phyloP scores from a whole-genome alignment of 257 asterid species.

The Ophiorrhiza pumila region DNA sequence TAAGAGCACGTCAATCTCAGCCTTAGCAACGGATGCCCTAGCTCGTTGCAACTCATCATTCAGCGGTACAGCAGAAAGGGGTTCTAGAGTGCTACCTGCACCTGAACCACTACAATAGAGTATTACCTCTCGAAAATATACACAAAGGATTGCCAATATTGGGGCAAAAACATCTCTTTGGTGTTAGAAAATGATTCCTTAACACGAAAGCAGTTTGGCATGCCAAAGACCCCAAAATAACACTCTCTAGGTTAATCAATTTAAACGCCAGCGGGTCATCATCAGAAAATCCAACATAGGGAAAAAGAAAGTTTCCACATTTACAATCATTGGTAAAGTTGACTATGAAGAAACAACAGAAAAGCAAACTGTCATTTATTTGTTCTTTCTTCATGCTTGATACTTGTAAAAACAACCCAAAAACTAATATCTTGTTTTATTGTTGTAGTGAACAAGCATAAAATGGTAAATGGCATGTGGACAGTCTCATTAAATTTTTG shows the following conservation, averaged over 20 bases:
- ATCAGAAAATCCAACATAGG: background rate
- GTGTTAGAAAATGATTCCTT: background rate
- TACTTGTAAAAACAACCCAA: background rate
- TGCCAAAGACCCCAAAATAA: background rate
- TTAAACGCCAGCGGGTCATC: background rate
- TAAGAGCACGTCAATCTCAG: slow-evolving; percentile 80
- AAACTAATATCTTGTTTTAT: no score
- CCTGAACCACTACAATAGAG: slow-evolving; percentile 75
- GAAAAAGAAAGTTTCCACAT: background rate
- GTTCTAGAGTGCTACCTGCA: slow-evolving; percentile 74
- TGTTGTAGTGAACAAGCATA: background rate
- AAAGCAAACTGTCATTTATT: background rate
- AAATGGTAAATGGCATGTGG: background rate
- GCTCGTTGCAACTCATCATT: slow-evolving; percentile 94
- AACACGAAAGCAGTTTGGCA: background rate
- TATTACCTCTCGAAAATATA: slow-evolving; percentile 19
- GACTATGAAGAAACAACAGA: background rate
- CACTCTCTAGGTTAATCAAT: background rate
- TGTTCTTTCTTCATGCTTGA: background rate
- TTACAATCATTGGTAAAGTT: background rate
- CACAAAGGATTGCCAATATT: background rate
- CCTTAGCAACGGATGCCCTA: slow-evolving; percentile 72
- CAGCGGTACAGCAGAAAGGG: slow-evolving; percentile 81
- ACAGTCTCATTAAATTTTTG: background rate
- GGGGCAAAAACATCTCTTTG: background rate